Evolutionary conservation across 2,329 filamentous ascomycete genomes (phyloP).

Genomic region (Nemania diffusa): DNA sequence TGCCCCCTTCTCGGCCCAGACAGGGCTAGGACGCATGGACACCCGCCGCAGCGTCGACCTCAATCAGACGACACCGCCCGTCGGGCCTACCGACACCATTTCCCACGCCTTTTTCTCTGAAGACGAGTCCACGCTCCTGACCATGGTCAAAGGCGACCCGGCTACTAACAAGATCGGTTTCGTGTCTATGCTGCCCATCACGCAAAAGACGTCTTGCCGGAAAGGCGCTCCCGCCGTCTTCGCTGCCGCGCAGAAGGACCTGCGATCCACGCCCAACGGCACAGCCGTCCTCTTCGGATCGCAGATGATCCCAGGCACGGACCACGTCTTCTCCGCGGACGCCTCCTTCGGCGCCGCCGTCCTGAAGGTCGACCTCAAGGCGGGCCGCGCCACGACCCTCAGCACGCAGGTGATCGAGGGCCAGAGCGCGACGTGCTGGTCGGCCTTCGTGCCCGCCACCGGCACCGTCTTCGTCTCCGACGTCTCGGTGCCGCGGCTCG

Average conservation of each 20-base stretch:
- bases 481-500: constrained; percentile 60
- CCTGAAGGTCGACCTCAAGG: constrained; percentile 47
- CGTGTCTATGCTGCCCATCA: constrained; percentile 44
- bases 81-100: constrained; percentile 67
- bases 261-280: constrained; percentile 59
- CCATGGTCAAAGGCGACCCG: constrained; percentile 70
- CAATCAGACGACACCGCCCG: constrained; percentile 66
- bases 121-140: constrained; percentile 62
- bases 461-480: constrained; percentile 69
- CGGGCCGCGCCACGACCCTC: constrained; percentile 1
- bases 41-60: constrained; percentile 59
- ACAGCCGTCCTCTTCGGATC: constrained; percentile 69
- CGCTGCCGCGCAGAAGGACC: constrained; percentile 44
- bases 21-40: constrained; percentile 51
- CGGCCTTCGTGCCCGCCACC: constrained; percentile 55
- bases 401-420: constrained; percentile 55
- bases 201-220: constrained; percentile 56
- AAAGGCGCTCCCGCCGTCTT: constrained; percentile 45
- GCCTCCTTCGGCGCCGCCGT: constrained; percentile 66
- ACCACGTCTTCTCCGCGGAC: constrained; percentile 64
- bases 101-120: constrained; percentile 69
- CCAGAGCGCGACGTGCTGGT: constrained; percentile 70
- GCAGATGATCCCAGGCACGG: constrained; percentile 53
- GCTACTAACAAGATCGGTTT: constrained; percentile 66
- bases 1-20: constrained; percentile 35